phyloP scores from a whole-genome alignment of 768 basidiomycete species.

The Termitomyces eurrhizus region DNA sequence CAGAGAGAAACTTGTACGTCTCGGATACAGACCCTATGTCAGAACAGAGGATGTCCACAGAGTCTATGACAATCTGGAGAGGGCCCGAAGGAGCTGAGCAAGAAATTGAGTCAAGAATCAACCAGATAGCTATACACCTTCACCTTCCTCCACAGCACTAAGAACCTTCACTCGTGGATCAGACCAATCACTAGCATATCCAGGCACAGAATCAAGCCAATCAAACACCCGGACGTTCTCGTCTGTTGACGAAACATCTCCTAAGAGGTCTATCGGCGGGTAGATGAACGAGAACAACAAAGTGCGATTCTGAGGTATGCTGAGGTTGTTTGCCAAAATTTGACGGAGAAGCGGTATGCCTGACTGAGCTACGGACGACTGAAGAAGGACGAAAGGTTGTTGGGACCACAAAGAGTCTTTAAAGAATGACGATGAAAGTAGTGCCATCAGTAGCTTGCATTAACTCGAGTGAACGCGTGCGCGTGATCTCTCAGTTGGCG shows the following conservation, averaged over 20 bases:
- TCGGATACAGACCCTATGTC: slow-evolving; percentile 54
- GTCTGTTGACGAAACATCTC: slow-evolving; percentile 16
- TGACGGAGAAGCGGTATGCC: slow-evolving; percentile 51
- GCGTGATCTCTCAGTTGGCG: background rate
- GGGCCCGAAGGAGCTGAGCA: slow-evolving; percentile 38
- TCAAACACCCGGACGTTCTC: slow-evolving; percentile 42
- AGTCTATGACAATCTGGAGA: slow-evolving; percentile 69
- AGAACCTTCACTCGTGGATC: slow-evolving; percentile 37
- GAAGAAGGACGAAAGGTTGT: slow-evolving; percentile 50
- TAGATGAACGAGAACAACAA: slow-evolving; percentile 60
- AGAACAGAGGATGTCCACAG: slow-evolving; percentile 58
- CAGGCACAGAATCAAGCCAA: slow-evolving; percentile 47
- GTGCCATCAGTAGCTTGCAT: slow-evolving; percentile 7
- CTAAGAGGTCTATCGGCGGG: slow-evolving; percentile 38
- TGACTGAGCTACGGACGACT: slow-evolving; percentile 59
- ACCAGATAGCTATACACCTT: slow-evolving; percentile 10
- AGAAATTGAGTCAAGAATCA: slow-evolving; percentile 6
- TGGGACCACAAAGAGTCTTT: slow-evolving; percentile 14
- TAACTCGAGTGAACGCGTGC: background rate
- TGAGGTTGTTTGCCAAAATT: slow-evolving; percentile 30
- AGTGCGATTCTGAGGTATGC: slow-evolving; percentile 19
- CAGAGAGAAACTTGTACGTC: slow-evolving; percentile 48
- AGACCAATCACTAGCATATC: slow-evolving; percentile 37
- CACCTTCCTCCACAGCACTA: slow-evolving; percentile 36
- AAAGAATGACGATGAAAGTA: slow-evolving; percentile 15